Percentiles rank a stretch among this genome's conserved stretches.
phyloP scores from a whole-genome alignment of 805 yeast genomes.

The Saturnispora bothae region DNA sequence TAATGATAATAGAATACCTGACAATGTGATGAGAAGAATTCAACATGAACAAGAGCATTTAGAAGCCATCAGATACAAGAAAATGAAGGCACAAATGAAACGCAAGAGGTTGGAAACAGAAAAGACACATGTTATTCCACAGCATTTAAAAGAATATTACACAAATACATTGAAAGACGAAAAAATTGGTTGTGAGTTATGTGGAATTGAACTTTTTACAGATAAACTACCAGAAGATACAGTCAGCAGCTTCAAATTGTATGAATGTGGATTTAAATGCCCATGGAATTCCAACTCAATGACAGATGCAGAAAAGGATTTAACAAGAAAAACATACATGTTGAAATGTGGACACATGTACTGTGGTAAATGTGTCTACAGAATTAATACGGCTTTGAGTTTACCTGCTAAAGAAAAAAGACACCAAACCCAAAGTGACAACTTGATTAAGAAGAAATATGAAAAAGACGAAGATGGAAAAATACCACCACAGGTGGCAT shows the following conservation, averaged over 20 bases:
- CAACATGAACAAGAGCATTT: slow-evolving; percentile 20
- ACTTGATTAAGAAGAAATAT: slow-evolving; percentile 7
- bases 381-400: slow-evolving; percentile 32
- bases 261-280: slow-evolving; percentile 30
- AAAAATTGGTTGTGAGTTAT: slow-evolving; percentile 42
- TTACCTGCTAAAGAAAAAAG: slow-evolving; percentile 10
- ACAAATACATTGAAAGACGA: slow-evolving; percentile 25
- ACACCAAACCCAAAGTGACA: slow-evolving; percentile 16
- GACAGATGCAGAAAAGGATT: slow-evolving; percentile 44
- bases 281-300: slow-evolving; percentile 55
- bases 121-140: slow-evolving; percentile 11
- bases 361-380: slow-evolving; percentile 76
- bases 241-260: slow-evolving; percentile 17
- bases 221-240: slow-evolving; percentile 43
- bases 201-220: slow-evolving; percentile 63
- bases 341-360: slow-evolving; percentile 75
- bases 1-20: slow-evolving; percentile 18
- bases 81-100: slow-evolving; percentile 10
- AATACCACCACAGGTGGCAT: slow-evolving; percentile 31
- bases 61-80: slow-evolving; percentile 19
- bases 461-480: slow-evolving; percentile 13
- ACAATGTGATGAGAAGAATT: slow-evolving; percentile 22
- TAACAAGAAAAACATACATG: slow-evolving; percentile 56
- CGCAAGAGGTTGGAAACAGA: slow-evolving; percentile 14
- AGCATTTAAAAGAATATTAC: slow-evolving; percentile 15